Evolutionary conservation across 257 asterid species (phyloP).

Genomic region (Nicotiana attenuata): DNA sequence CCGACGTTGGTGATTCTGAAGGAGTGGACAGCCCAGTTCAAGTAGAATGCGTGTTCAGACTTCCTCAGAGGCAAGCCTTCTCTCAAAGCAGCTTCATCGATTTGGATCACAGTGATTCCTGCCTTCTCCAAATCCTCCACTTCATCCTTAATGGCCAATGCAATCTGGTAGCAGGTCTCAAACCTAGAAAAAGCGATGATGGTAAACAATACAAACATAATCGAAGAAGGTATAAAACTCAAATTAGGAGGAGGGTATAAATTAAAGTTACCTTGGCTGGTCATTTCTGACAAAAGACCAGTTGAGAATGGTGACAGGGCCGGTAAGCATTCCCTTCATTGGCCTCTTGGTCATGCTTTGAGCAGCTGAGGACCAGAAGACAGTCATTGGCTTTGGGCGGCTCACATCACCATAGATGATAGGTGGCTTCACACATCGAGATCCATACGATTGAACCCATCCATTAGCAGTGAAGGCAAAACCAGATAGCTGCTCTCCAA

Average conservation of each 20-base stretch:
- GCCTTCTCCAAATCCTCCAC: constrained; percentile 99
- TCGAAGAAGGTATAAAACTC: not conserved
- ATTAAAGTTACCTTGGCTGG: constrained; percentile 68
- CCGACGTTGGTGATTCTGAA: constrained; percentile 92
- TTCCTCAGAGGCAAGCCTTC: constrained; percentile 96
- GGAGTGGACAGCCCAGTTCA: constrained; percentile 98
- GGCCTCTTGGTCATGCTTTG: constrained; percentile 99
- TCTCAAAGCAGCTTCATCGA: constrained; percentile 96
- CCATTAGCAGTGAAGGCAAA: constrained; percentile 96
- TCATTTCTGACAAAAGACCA: constrained; percentile 98
- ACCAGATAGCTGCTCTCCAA: constrained; percentile 95
- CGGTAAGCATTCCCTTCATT: constrained; percentile 99
- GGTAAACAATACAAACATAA: not conserved
- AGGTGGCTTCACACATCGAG: constrained; percentile 99
- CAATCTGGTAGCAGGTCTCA: constrained; percentile 92
- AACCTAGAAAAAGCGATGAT: constrained; percentile 35
- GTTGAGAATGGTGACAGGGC: constrained; percentile 97
- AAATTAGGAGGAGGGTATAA: not conserved
- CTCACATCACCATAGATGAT: constrained; percentile 98
- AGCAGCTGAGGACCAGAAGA: constrained; percentile 95
- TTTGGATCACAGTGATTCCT: constrained; percentile 79
- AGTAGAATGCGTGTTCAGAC: constrained; percentile 82
- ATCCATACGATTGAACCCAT: constrained; percentile 97
- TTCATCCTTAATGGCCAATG: constrained; percentile 93
- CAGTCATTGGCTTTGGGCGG: constrained; percentile 96